Conservation (phyloP, 208 protist species). For the Leptomonas pyrrhocoris region DNA sequence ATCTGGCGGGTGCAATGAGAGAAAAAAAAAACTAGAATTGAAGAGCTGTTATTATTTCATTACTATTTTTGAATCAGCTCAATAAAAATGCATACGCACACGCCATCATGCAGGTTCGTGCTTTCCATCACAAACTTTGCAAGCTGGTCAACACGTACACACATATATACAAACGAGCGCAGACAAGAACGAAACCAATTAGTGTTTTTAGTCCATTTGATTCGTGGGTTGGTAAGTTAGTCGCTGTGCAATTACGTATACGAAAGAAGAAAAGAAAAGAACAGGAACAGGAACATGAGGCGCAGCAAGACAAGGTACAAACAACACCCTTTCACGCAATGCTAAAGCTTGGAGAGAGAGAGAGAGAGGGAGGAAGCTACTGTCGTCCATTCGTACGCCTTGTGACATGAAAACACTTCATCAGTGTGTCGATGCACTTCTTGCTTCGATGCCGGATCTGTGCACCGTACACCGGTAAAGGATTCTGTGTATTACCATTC, state of each 20-base stretch:
- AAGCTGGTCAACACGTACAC: not conserved
- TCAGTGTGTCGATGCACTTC: too few relatives aligned
- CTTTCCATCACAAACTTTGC: too few relatives aligned
- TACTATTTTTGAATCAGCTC: constrained; percentile 5
- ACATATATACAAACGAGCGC: constrained; percentile 9
- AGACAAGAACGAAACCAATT: not conserved
- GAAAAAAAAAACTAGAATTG: not conserved
- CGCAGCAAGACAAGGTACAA: not conserved
- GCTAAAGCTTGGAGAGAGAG: not conserved
- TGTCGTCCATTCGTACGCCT: too few relatives aligned
- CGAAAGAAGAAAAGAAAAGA: not conserved
- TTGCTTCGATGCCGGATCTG: too few relatives aligned
- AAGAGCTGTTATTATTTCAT: constrained; percentile 5
- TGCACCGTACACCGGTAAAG: too few relatives aligned
- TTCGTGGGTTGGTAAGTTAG: not conserved
- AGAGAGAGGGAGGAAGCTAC: not conserved
- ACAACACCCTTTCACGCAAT: not conserved
- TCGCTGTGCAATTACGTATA: not conserved
- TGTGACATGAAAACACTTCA: too few relatives aligned
- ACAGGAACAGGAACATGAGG: not conserved
- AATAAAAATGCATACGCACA: not conserved
- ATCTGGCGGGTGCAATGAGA: not conserved
- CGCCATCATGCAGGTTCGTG: not conserved
- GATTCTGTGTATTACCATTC: too few relatives aligned
- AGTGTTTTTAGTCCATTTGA: not conserved